Percentiles rank a stretch among this genome's conserved stretches.
phyloP scores from a whole-genome alignment of 345 rosid genomes.

The Populus deltoides region DNA sequence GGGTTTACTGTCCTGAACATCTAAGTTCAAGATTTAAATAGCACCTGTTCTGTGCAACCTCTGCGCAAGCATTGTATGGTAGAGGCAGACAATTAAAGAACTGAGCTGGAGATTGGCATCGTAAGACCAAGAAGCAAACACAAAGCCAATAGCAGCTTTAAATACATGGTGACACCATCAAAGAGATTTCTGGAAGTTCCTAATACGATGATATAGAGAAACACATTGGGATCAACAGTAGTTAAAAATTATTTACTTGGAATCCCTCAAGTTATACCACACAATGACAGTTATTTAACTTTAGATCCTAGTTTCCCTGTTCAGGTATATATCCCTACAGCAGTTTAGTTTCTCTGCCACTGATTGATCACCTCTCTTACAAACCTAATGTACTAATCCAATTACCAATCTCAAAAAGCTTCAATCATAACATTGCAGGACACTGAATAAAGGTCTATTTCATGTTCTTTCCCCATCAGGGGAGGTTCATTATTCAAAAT shows the following conservation, averaged over 20 bases:
- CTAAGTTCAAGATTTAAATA: neutral
- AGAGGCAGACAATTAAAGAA: neutral
- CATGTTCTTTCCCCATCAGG: neutral
- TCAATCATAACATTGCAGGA: neutral
- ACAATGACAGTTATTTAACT: neutral
- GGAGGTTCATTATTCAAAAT: neutral
- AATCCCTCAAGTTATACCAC: neutral
- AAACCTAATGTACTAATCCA: neutral
- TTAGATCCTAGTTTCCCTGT: neutral
- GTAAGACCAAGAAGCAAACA: neutral
- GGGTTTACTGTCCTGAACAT: neutral
- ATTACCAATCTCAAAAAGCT: neutral
- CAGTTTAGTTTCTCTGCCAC: neutral
- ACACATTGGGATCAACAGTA: neutral
- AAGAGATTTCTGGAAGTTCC: neutral
- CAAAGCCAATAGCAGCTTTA: neutral
- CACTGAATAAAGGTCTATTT: neutral
- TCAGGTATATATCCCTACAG: neutral
- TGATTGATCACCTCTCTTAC: neutral
- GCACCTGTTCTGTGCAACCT: neutral
- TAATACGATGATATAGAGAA: neutral
- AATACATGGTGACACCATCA: neutral
- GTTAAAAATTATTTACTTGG: neutral
- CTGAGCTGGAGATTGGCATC: neutral
- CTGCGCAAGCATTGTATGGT: neutral